phyloP scores from a whole-genome alignment of 2,329 filamentous ascomycete species.

The Fusarium veterinarium region DNA sequence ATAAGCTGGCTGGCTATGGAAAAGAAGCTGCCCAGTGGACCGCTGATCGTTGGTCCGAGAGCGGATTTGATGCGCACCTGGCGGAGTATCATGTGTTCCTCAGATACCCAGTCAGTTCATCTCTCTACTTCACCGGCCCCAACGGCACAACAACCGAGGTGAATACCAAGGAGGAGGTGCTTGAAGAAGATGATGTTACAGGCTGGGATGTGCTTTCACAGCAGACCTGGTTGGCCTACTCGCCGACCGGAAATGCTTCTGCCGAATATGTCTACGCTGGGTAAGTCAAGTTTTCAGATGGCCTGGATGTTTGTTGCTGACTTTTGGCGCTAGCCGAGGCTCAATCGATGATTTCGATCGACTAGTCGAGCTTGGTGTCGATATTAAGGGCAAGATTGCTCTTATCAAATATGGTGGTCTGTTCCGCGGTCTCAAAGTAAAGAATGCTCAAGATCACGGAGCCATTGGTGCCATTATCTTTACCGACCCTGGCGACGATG shows the following conservation, averaged over 20 bases:
- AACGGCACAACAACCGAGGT: slow-evolving; percentile 69
- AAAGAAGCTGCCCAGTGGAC: slow-evolving; percentile 54
- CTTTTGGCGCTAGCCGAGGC: slow-evolving; percentile 59
- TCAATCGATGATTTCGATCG: slow-evolving; percentile 80
- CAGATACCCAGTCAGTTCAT: slow-evolving; percentile 69
- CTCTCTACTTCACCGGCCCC: slow-evolving; percentile 54
- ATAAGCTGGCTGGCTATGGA: slow-evolving; percentile 53
- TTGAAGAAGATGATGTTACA: slow-evolving; percentile 80
- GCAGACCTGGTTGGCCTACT: slow-evolving; percentile 87
- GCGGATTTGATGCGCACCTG: slow-evolving; percentile 50
- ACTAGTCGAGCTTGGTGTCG: slow-evolving; percentile 73
- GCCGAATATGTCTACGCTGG: slow-evolving; percentile 82
- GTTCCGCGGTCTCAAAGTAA: slow-evolving; percentile 86
- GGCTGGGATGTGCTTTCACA: slow-evolving; percentile 71
- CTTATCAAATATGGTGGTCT: slow-evolving; percentile 80
- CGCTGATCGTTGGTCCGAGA: slow-evolving; percentile 51
- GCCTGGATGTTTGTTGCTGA: not conserved
- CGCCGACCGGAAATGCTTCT: slow-evolving; percentile 80
- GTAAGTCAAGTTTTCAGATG: slow-evolving; percentile 46
- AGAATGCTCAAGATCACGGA: slow-evolving; percentile 84
- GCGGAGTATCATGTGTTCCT: slow-evolving; percentile 69
- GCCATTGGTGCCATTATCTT: slow-evolving; percentile 86
- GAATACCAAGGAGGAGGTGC: slow-evolving; percentile 76
- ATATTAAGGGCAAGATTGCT: slow-evolving; percentile 80
- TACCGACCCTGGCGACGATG: slow-evolving; percentile 87